phyloP scores from a whole-genome alignment of 371 early-diverging fungal genomes.

The Mucor plumbeus region DNA sequence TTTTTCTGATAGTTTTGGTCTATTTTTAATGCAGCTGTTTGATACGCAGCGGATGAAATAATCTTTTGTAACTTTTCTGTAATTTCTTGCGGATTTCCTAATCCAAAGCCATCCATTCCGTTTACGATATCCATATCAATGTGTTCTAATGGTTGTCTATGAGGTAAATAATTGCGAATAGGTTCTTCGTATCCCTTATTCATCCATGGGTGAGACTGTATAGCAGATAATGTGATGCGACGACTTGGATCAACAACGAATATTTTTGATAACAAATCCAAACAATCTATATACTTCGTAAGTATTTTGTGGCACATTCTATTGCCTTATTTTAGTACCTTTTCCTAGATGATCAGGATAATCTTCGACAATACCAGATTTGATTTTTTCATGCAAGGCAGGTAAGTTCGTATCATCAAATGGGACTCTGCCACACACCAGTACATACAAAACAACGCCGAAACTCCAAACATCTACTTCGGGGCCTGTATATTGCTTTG shows the following conservation, averaged over 20 bases:
- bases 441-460: constrained; percentile 88
- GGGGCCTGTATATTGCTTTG: constrained; percentile 81
- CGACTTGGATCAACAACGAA: constrained; percentile 65
- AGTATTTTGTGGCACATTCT: too few relatives aligned
- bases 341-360: constrained; percentile 53
- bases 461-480: constrained; percentile 94
- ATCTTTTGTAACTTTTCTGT: constrained; percentile 32
- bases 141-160: constrained; percentile 32
- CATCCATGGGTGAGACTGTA: constrained; percentile 77
- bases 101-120: constrained; percentile 56
- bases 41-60: constrained; percentile 41
- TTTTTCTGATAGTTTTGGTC: constrained; percentile 27
- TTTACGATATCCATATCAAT: constrained; percentile 40
- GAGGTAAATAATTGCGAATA: constrained; percentile 44
- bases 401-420: constrained; percentile 80
- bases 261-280: constrained; percentile 68
- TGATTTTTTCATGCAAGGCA: constrained; percentile 71
- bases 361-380: constrained; percentile 48
- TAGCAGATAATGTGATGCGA: constrained; percentile 46
- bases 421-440: constrained; percentile 85
- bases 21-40: constrained; percentile 36
- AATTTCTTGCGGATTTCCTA: constrained; percentile 42
- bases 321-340: constrained; percentile 24
- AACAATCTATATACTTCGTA: constrained; percentile 54
- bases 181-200: constrained; percentile 61